A percentile compares a stretch with the other conserved stretches of the same genome.
Evolutionary conservation across 768 basidiomycete genomes (phyloP).

Genomic region (Phanerochaete carnosa): DNA sequence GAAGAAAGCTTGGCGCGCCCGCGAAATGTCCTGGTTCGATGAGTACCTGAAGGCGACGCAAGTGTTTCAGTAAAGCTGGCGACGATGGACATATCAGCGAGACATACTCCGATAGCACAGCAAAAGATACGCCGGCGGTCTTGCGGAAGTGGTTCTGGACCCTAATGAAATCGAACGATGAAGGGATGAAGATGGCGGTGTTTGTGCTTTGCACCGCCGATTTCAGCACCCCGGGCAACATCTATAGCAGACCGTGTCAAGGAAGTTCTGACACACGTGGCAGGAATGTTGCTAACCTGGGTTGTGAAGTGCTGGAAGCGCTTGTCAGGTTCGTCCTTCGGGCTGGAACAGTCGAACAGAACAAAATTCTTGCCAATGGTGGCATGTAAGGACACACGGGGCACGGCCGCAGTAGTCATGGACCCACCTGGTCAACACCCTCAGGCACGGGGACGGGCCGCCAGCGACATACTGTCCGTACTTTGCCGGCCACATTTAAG

Average conservation of each 20-base stretch:
- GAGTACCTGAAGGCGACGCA: slow-evolving; percentile 62
- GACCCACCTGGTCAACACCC: slow-evolving; percentile 75
- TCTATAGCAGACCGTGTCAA: slow-evolving; percentile 35
- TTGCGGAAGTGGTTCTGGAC: slow-evolving; percentile 85
- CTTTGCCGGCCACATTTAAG: slow-evolving; percentile 83
- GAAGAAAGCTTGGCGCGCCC: slow-evolving; percentile 93
- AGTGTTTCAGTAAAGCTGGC: not conserved
- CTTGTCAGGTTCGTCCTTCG: slow-evolving; percentile 80
- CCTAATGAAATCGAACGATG: slow-evolving; percentile 94
- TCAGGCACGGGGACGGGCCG: slow-evolving; percentile 74
- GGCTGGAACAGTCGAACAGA: slow-evolving; percentile 66
- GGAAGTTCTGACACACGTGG: not conserved
- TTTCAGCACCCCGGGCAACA: slow-evolving; percentile 79
- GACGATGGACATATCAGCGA: not conserved
- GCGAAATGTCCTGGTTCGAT: slow-evolving; percentile 89
- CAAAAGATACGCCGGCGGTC: slow-evolving; percentile 62
- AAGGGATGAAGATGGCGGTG: slow-evolving; percentile 87
- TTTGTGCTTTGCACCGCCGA: slow-evolving; percentile 92
- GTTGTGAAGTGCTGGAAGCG: slow-evolving; percentile 86
- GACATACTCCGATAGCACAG: slow-evolving; percentile 86
- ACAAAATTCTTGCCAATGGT: slow-evolving; percentile 54
- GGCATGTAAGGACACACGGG: not conserved
- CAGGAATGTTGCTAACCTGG: slow-evolving; percentile 47
- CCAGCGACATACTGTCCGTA: slow-evolving; percentile 68
- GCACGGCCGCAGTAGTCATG: not conserved